A percentile compares a stretch with the other conserved stretches of the same genome.
phyloP scores from a whole-genome alignment of 2,329 filamentous ascomycete genomes.

The Aspergillus carbonarius region DNA sequence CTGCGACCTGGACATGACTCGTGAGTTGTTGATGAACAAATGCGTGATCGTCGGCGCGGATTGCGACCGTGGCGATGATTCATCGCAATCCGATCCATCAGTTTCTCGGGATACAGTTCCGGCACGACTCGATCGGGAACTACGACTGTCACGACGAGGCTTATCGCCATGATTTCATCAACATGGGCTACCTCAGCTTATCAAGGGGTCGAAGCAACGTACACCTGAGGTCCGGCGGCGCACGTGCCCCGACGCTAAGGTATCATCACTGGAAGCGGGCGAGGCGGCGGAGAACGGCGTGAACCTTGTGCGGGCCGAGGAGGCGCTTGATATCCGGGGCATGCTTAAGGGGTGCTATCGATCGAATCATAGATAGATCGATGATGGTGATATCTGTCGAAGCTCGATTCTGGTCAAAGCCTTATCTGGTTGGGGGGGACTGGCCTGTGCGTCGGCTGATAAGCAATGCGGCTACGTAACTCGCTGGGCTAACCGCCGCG shows the following conservation, averaged over 20 bases:
- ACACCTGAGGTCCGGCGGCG: not conserved
- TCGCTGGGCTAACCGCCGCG: not conserved
- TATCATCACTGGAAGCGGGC: conserved; percentile 6
- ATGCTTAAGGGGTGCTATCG: not conserved
- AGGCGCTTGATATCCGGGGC: conserved; percentile 1
- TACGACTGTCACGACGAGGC: not conserved
- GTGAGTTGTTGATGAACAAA: conserved; percentile 25
- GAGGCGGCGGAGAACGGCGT: conserved; percentile 4
- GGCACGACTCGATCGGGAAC: not conserved
- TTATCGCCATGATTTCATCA: not conserved
- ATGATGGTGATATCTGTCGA: not conserved
- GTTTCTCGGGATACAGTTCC: not conserved
- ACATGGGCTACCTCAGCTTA: not conserved
- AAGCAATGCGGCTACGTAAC: conserved; percentile 1
- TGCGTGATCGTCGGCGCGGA: conserved; percentile 23
- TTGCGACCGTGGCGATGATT: conserved; percentile 6
- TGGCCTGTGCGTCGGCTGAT: not conserved
- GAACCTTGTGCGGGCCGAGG: conserved; percentile 2
- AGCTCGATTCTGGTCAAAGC: not conserved
- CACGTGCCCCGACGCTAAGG: not conserved
- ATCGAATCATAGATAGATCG: not conserved
- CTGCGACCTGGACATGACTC: conserved; percentile 23
- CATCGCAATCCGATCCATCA: conserved; percentile 1
- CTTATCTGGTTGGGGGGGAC: not conserved
- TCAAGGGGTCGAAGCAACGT: not conserved